These are phyloP conservation scores for Pythium insidiosum DNA, from an alignment of 352 stramenopile genomes.

Conservation along the genomic window DNA sequence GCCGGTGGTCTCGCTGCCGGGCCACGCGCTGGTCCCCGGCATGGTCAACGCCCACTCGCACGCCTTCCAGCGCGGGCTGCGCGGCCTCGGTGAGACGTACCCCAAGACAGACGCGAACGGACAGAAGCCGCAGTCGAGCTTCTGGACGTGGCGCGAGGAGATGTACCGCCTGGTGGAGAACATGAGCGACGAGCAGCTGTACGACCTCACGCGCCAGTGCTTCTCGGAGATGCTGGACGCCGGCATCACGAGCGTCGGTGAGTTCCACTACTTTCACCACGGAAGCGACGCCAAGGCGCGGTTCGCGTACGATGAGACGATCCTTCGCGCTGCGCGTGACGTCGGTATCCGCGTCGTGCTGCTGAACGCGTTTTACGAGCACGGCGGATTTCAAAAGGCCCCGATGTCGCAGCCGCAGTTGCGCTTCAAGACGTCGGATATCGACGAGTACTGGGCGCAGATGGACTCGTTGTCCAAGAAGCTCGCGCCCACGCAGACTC, in stretches of 20 bases:
- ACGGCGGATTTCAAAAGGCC: conserved; percentile 51
- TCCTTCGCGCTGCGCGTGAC: conserved; percentile 49
- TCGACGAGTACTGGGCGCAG: conserved; percentile 58
- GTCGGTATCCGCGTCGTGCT: conserved; percentile 67
- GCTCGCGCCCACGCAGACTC: conserved; percentile 32
- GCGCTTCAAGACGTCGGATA: conserved; percentile 61
- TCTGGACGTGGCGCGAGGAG: conserved; percentile 79
- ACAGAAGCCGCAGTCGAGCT: conserved; percentile 31
- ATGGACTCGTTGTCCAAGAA: conserved; percentile 45
- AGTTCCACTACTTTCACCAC: conserved; percentile 83
- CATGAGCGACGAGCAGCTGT: conserved; percentile 60
- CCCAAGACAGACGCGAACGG: conserved; percentile 20
- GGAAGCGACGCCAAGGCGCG: conserved; percentile 28
- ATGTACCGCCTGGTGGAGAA: conserved; percentile 74
- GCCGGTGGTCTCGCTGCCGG: conserved; percentile 32
- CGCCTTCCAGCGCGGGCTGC: conserved; percentile 63
- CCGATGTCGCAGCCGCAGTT: conserved; percentile 56
- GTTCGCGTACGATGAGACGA: conserved; percentile 67
- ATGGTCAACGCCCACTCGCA: conserved; percentile 84
- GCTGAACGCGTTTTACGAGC: conserved; percentile 70
- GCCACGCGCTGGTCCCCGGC: conserved; percentile 44
- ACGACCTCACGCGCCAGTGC: conserved; percentile 60
- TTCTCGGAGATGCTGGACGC: conserved; percentile 74
- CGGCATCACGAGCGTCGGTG: conserved; percentile 67
- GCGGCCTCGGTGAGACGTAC: conserved; percentile 71